These are phyloP conservation scores for Linnemannia schmuckeri DNA, from an alignment of 192 early-diverging fungal species.

Conservation along the genomic window DNA sequence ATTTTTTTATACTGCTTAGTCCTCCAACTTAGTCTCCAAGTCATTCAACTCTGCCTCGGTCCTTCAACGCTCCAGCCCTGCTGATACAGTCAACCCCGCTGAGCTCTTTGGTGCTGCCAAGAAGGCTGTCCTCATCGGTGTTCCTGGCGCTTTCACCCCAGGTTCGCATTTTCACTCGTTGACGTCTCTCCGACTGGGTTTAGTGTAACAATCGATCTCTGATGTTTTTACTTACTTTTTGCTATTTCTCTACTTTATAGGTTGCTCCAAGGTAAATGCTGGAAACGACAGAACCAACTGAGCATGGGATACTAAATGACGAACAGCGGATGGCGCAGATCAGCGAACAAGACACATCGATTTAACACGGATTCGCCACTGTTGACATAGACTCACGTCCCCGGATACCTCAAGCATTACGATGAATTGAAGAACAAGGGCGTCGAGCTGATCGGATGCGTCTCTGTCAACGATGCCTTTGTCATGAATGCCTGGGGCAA, in stretches of 20 bases:
- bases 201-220: neutral
- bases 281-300: neutral
- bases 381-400: constrained; percentile 58
- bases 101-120: constrained; percentile 59
- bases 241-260: neutral
- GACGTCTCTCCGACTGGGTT: too few species aligned
- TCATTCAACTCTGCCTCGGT: constrained; percentile 27
- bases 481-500: constrained; percentile 69
- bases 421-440: constrained; percentile 63
- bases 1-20: neutral
- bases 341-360: neutral
- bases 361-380: neutral
- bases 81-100: constrained; percentile 54
- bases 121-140: constrained; percentile 61
- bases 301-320: neutral
- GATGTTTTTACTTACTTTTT: neutral
- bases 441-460: constrained; percentile 62
- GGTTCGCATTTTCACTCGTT: constrained; percentile 19
- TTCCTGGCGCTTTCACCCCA: constrained; percentile 58
- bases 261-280: constrained; percentile 41
- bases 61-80: constrained; percentile 58
- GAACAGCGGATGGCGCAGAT: neutral
- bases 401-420: constrained; percentile 64
- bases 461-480: constrained; percentile 67
- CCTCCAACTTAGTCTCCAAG: constrained; percentile 36